phyloP scores from a whole-genome alignment of 768 basidiomycete species.

The Imleria badia region DNA sequence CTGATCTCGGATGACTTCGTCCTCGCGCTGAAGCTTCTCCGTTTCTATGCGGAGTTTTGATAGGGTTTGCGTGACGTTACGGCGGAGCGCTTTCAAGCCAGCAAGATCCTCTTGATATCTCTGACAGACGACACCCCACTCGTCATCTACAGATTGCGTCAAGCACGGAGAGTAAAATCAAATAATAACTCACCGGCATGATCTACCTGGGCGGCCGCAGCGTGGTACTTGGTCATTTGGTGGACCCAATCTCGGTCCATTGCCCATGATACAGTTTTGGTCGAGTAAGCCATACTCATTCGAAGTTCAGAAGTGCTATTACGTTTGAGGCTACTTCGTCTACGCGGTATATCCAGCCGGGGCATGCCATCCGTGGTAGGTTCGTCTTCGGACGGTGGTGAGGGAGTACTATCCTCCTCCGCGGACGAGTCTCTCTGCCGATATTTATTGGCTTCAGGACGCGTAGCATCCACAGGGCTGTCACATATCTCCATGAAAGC shows the following conservation, averaged over 20 bases:
- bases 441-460: conserved; percentile 12
- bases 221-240: conserved; percentile 51
- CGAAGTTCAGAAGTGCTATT: conserved; percentile 41
- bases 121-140: conserved; percentile 57
- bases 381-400: conserved; percentile 36
- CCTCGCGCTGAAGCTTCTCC: conserved; percentile 41
- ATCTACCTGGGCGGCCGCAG: conserved; percentile 41
- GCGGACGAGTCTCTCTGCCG: conserved; percentile 14
- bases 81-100: conserved; percentile 55
- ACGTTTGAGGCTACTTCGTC: conserved; percentile 67
- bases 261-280: conserved; percentile 75
- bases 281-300: conserved; percentile 48
- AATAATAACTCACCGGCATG: conserved; percentile 33
- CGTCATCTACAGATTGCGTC: conserved; percentile 41
- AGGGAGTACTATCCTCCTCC: conserved; percentile 25
- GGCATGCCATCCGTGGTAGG: conserved; percentile 28
- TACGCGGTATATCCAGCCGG: conserved; percentile 40
- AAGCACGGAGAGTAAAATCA: neutral
- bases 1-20: conserved; percentile 40
- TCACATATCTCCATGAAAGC: conserved; percentile 33
- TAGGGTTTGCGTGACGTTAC: conserved; percentile 46
- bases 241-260: conserved; percentile 61
- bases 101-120: conserved; percentile 63
- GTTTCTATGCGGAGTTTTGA: conserved; percentile 40
- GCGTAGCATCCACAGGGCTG: conserved; percentile 28